A percentile compares a stretch with the other conserved stretches of the same genome.
Evolutionary conservation across 495 filamentous ascomycete genomes (phyloP).

Genomic region (Xylaria palmicola): DNA sequence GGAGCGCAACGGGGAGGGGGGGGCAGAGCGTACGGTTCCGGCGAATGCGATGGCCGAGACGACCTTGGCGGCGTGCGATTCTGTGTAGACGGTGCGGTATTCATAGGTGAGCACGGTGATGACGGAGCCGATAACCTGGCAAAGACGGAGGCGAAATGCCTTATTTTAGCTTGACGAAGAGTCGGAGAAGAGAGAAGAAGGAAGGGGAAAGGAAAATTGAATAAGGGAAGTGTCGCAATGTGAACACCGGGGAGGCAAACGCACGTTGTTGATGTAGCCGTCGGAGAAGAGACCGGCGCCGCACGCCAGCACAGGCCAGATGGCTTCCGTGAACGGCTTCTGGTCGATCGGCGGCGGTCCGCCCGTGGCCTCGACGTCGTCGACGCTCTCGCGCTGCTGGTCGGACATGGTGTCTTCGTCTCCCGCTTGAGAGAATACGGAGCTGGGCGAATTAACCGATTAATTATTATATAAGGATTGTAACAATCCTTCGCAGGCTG

Average conservation of each 20-base stretch:
- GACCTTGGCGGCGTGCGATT: slow-evolving; percentile 65
- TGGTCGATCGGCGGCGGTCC: slow-evolving; percentile 25
- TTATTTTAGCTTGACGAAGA: too few species aligned
- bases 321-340: slow-evolving; percentile 31
- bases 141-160: too few species aligned
- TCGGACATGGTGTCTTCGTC: slow-evolving; percentile 6
- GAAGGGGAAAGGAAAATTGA: too few species aligned
- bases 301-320: slow-evolving; percentile 66
- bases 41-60: slow-evolving; percentile 81
- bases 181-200: too few species aligned
- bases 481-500: too few species aligned
- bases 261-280: slow-evolving; percentile 80
- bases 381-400: not conserved
- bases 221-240: not conserved
- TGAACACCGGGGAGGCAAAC: slow-evolving; percentile 19
- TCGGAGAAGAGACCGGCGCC: slow-evolving; percentile 89
- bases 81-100: slow-evolving; percentile 62
- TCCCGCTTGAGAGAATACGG: not conserved
- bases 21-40: slow-evolving; percentile 57
- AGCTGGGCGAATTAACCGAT: too few species aligned
- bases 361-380: slow-evolving; percentile 8
- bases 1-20: not conserved
- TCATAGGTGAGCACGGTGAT: slow-evolving; percentile 65
- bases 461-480: not conserved
- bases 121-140: slow-evolving; percentile 82